These are phyloP conservation scores for Podospora australis DNA, from an alignment of 495 filamentous ascomycete genomes.

Conservation along the genomic window DNA sequence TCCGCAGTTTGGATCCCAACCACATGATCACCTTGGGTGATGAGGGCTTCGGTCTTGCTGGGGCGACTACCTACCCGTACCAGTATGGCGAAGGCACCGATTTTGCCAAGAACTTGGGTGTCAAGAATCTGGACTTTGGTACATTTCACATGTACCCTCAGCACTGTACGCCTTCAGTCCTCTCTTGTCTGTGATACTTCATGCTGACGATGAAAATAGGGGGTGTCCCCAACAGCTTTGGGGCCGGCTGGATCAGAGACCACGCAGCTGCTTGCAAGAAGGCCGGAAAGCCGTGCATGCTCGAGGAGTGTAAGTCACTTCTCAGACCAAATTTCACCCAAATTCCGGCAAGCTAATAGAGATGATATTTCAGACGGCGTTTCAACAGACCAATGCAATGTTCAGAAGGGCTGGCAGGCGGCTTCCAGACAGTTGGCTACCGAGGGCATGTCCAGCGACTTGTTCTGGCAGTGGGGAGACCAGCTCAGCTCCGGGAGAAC, in stretches of 20 bases:
- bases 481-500: conserved; percentile 45
- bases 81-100: conserved; percentile 49
- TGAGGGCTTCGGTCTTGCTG: conserved; percentile 42
- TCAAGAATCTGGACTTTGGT: conserved; percentile 53
- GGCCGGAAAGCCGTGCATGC: conserved; percentile 55
- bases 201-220: too few relatives aligned
- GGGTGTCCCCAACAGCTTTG: conserved; percentile 34
- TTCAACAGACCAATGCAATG: conserved; percentile 31
- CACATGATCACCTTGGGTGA: conserved; percentile 68
- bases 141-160: conserved; percentile 59
- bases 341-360: conserved; percentile 10
- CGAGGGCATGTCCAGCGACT: conserved; percentile 47
- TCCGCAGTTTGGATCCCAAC: conserved; percentile 55
- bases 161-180: too few relatives aligned
- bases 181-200: too few relatives aligned
- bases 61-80: conserved; percentile 51
- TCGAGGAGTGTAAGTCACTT: conserved; percentile 48
- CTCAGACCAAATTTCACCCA: background rate
- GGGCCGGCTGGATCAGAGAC: conserved; percentile 48
- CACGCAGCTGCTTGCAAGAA: conserved; percentile 49
- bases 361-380: conserved; percentile 40
- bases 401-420: conserved; percentile 49
- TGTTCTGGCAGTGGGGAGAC: conserved; percentile 63
- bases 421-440: conserved; percentile 40
- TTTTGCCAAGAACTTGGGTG: conserved; percentile 49